Percentiles rank a stretch among this genome's conserved stretches.
Conservation (phyloP, 306 rosid genomes). For the Vigna trinervia region DNA sequence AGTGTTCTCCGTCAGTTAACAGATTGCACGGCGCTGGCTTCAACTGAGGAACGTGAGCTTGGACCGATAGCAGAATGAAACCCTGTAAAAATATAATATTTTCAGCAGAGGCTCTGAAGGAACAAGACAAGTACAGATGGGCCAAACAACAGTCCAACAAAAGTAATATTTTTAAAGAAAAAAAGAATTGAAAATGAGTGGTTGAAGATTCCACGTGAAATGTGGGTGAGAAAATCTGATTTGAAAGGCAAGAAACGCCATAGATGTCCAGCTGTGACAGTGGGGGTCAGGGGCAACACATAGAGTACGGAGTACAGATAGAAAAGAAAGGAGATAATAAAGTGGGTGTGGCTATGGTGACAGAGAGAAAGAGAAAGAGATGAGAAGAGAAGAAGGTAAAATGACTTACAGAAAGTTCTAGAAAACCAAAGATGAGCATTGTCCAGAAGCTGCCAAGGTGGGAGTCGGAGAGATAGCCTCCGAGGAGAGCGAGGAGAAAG, state of each 20-base stretch:
- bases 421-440: conserved; percentile 86
- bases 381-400: no score
- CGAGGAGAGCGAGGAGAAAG: conserved; percentile 89
- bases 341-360: no score
- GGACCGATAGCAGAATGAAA: conserved; percentile 86
- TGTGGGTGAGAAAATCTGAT: neutral
- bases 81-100: conserved; percentile 55
- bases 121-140: neutral
- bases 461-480: conserved; percentile 93
- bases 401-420: conserved; percentile 82
- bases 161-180: neutral
- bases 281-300: neutral
- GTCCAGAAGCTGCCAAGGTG: conserved; percentile 97
- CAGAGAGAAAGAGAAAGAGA: neutral
- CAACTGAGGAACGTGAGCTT: conserved; percentile 87
- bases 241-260: neutral
- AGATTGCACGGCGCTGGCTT: conserved; percentile 81
- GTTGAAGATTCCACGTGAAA: conserved; percentile 23
- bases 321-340: neutral
- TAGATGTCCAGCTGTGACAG: neutral
- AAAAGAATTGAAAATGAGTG: neutral
- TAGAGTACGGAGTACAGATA: neutral
- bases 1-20: conserved; percentile 41
- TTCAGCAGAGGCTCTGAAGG: no score
- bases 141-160: neutral